Percentiles rank a stretch among this genome's conserved stretches.
Conservation (phyloP, 306 rosid genomes). For the Medicago truncatula region MtrunA17r5.0-ANR NC_053048.1:55254001-55254500, state of each 20-base stretch:
- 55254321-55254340: background rate
- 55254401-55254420: constrained; percentile 14
- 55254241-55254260: constrained; percentile 51
- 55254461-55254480: background rate
- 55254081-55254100: constrained; percentile 29
- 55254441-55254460: constrained; percentile 15
- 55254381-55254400: constrained; percentile 7
- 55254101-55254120: constrained; percentile 14
- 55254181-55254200: constrained; percentile 49
- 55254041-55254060: constrained; percentile 61
- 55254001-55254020: constrained; percentile 50
- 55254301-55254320: constrained; percentile 33
- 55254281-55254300: constrained; percentile 56
- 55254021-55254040: constrained; percentile 77
- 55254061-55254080: constrained; percentile 23
- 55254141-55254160: constrained; percentile 53
- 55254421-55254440: background rate
- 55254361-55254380: background rate
- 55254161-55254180: constrained; percentile 60
- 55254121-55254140: constrained; percentile 49
- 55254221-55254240: constrained; percentile 62
- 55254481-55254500: background rate
- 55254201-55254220: constrained; percentile 65
- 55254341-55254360: constrained; percentile 4
- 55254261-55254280: constrained; percentile 70